Evolutionary conservation across 441 rosid genomes (phyloP), one percentile per base, ranked within the genome.

Genomic region (Cnidoscolus chayamansa): DNA sequence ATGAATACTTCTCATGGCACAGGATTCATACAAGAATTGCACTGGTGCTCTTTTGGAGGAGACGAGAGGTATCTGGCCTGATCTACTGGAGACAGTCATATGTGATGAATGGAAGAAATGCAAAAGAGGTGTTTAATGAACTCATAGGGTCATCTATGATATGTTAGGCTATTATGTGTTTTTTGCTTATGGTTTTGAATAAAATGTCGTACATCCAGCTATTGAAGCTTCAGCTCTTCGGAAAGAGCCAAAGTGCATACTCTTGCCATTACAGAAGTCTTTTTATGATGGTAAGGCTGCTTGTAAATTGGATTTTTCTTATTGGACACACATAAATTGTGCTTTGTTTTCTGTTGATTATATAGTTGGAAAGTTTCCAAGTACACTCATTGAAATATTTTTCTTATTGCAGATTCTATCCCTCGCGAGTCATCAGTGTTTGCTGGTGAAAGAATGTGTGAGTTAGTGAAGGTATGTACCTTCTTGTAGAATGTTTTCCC

Each of bases 101-200:
- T 78, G 82, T 83, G 88, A 90, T 84, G 98, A 93, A 83, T 96
- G 99, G 99, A 90, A 85, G 77, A 89, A 87, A 79, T 95, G 99
- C 88, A 95, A 91, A 86, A 85, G 86, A 89, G 99, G 99, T 85
- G 86, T 70, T 65, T 78, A 35, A 58, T 31, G 5, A 59, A 63
- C 53, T 60, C 64, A 43, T 32, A 20, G 32, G 32, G 51, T 31
- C 68, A 49, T 53, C 57, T 66, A 49, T 70, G 49, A 31, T 45
- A 25, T 53, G 5, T 75, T 73, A 45, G 59, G 45, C 47, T 51
- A 20, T 77, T 45, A 10, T 45, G 30, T 62, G 57, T 17, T 74
- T 35, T 25, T 79, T 30, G 71, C 62, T 85, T 20, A 47, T 76
- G 43, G 71, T 2, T 72, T 79, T 79, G 75, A 70, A 58, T 55